These are phyloP conservation scores for Liquidambar formosana DNA, from an alignment of 164 flowering plant species.

Conservation along the genomic window DNA sequence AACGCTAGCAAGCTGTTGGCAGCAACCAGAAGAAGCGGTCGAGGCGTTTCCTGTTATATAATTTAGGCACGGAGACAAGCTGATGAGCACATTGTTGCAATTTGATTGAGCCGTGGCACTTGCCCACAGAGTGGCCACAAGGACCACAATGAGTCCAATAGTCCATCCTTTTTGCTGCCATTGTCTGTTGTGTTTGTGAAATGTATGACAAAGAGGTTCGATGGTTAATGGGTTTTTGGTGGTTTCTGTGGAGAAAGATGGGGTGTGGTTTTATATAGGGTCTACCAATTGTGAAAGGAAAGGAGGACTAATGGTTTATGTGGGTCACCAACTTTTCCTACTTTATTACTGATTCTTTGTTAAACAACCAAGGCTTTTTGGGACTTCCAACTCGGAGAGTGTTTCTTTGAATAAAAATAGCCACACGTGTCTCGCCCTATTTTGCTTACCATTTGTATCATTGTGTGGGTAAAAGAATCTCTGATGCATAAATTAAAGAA, in stretches of 20 bases:
- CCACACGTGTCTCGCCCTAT: not conserved
- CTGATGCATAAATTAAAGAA: no score
- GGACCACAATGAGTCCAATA: not conserved
- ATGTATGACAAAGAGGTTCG: not conserved
- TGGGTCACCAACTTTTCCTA: conserved; percentile 15
- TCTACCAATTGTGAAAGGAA: not conserved
- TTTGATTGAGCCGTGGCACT: conserved; percentile 26
- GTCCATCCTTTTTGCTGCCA: not conserved
- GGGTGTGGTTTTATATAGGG: conserved; percentile 12
- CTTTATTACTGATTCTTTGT: conserved; percentile 9
- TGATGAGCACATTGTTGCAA: conserved; percentile 23
- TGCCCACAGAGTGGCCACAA: conserved; percentile 14
- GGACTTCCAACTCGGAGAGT: no score
- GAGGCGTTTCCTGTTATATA: conserved; percentile 40
- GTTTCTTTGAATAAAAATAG: not conserved
- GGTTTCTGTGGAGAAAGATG: not conserved
- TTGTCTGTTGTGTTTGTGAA: not conserved
- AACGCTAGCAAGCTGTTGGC: conserved; percentile 29
- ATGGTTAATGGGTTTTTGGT: not conserved
- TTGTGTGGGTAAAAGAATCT: no score
- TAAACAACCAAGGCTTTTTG: conserved; percentile 8
- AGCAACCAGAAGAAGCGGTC: conserved; percentile 30
- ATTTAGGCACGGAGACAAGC: conserved; percentile 36
- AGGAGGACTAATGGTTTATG: conserved; percentile 7
- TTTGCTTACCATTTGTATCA: not conserved